These are phyloP conservation scores for Plasmodium gonderi DNA, from an alignment of 169 alveolate genomes.

Conservation along the genomic window DNA sequence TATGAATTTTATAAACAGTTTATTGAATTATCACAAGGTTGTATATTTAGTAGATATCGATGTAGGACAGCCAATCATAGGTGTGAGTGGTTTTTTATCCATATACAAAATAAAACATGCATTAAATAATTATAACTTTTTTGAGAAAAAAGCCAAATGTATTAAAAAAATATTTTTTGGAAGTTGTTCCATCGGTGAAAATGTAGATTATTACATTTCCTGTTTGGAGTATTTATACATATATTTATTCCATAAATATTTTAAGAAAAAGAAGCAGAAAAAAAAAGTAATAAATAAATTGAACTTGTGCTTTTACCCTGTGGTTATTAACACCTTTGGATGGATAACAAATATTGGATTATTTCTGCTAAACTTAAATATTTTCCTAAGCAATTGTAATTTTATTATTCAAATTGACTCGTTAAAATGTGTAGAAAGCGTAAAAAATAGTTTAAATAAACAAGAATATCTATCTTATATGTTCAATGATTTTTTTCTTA, in stretches of 20 bases:
- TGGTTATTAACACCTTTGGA: constrained; percentile 61
- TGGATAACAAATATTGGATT: constrained; percentile 54
- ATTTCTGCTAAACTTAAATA: constrained; percentile 44
- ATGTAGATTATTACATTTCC: neutral
- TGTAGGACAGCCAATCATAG: constrained; percentile 64
- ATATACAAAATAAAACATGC: constrained; percentile 38
- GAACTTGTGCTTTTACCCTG: neutral
- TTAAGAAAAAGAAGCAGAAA: neutral
- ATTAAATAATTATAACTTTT: constrained; percentile 43
- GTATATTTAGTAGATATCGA: constrained; percentile 43
- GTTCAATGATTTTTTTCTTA: constrained; percentile 59
- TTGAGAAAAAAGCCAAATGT: constrained; percentile 50
- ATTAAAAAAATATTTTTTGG: constrained; percentile 60
- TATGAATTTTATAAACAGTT: constrained; percentile 35
- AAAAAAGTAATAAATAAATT: neutral
- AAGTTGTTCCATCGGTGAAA: constrained; percentile 40
- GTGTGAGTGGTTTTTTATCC: constrained; percentile 50
- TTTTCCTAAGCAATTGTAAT: constrained; percentile 26
- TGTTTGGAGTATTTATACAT: constrained; percentile 32
- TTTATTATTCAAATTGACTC: constrained; percentile 69
- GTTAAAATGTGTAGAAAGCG: constrained; percentile 4
- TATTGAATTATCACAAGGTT: constrained; percentile 26
- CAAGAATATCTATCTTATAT: constrained; percentile 12
- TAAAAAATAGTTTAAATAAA: constrained; percentile 5
- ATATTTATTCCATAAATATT: constrained; percentile 22